Evolutionary conservation across 2,329 filamentous ascomycete species (phyloP), one percentile per base, ranked within the genome.

Genomic region (Berkeleyomyces basicola): DNA sequence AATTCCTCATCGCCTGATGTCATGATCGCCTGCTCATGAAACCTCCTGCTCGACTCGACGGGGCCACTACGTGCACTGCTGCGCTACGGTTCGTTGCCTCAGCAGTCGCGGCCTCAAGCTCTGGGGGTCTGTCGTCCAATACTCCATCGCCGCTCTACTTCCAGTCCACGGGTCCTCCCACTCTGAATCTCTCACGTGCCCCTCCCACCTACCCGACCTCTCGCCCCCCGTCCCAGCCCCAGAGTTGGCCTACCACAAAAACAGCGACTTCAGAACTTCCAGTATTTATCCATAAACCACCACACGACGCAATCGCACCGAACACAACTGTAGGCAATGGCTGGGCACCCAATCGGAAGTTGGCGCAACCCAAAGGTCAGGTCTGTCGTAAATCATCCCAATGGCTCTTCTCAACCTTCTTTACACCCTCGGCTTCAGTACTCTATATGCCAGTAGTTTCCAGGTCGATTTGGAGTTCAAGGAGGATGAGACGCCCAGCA

Each of bases 31-130:
- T 59, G 73, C 80, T 75, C 78, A 83, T 83, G 81, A 82, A 78
- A 79, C 74, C 78, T 74, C 74, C 77, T 69, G 78, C 75, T 74
- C 78, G 78, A 79, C 77, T 82, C 73, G 79, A 82, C 73, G 74
- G 79, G 76, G 79, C 79, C 75, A 77, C 79, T 75, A 77, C 80
- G 75, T 80, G 77, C 74, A 75, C 77, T 76, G 51, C 51, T 55
- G 77, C 79, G 71, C 76, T 80, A 72, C 73, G 79, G 70, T 74
- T 75, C 42, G 55, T 42, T 37, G 51, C 42, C 36, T 55, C 60
- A 39, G 51, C 60, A 37, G 40, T 57, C 51, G 31, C 58, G 42
- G 31, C 43, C 36, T 46, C 58, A 23, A 7, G 42, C 44, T 43
- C 58, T 55, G 51, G 33, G 42, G 43, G 60, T 36, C 42, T 40